These are phyloP conservation scores for Protostelium mycophagum DNA, from an alignment of 78 protist species.

Conservation along the genomic window DNA sequence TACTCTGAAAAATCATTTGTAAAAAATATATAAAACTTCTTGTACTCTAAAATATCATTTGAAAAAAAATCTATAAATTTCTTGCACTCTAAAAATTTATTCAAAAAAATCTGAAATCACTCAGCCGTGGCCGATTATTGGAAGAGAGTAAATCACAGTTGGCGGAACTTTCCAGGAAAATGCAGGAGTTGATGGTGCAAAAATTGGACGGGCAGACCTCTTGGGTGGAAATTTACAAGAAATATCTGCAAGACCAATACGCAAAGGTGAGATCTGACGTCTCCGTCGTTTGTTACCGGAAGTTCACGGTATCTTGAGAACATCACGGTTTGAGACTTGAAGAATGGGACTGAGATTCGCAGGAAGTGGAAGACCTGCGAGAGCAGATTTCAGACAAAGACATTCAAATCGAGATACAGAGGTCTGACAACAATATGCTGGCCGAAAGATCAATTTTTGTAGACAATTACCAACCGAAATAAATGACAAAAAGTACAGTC, in stretches of 20 bases:
- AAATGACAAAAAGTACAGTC: too few relatives aligned
- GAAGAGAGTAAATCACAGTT: neutral
- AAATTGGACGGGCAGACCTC: neutral
- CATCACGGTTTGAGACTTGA: too few relatives aligned
- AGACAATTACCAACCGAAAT: too few relatives aligned
- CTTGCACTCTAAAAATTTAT: too few relatives aligned
- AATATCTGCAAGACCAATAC: neutral
- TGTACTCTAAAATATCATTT: too few relatives aligned
- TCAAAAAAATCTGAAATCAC: neutral
- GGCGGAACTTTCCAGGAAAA: neutral
- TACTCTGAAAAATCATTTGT: too few relatives aligned
- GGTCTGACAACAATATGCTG: neutral
- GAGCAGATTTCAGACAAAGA: neutral
- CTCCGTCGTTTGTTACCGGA: too few relatives aligned
- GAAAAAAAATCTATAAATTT: too few relatives aligned
- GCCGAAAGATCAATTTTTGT: too few relatives aligned
- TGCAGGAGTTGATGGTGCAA: neutral
- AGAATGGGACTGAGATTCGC: neutral
- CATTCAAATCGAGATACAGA: neutral
- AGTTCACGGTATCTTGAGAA: too few relatives aligned
- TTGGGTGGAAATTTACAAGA: neutral
- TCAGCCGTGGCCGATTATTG: neutral
- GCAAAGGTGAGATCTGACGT: constrained; percentile 1
- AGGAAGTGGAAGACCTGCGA: neutral
- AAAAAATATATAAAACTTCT: too few relatives aligned